Conservation (phyloP, 129 eudicot species). For the Chrysanthemum seticuspe region DNA sequence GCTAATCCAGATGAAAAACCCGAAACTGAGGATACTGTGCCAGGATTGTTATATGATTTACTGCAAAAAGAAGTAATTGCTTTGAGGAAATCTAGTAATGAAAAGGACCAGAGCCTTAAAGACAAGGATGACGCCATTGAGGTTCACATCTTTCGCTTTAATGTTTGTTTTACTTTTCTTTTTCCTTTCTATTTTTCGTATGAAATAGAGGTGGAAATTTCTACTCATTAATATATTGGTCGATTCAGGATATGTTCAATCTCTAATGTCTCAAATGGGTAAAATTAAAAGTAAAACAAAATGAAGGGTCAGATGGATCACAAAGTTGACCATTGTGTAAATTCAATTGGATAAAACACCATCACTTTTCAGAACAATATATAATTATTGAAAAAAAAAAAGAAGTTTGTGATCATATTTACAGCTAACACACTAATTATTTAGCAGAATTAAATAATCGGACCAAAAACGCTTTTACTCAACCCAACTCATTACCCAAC, state of each 20-base stretch:
- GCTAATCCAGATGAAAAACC: slow-evolving; percentile 61
- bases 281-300: background rate
- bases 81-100: slow-evolving; percentile 82
- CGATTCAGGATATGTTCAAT: background rate
- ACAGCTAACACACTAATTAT: background rate
- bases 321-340: background rate
- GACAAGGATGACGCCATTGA: slow-evolving; percentile 97
- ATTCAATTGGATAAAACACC: no score
- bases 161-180: background rate
- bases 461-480: background rate
- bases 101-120: slow-evolving; percentile 96
- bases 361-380: no score
- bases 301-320: background rate
- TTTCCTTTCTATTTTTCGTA: background rate
- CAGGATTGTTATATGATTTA: slow-evolving; percentile 86
- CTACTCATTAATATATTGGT: background rate
- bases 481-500: background rate
- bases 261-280: background rate
- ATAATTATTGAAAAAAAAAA: no score
- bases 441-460: background rate
- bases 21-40: slow-evolving; percentile 77
- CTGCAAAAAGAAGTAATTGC: slow-evolving; percentile 86
- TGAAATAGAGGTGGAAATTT: background rate
- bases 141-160: slow-evolving; percentile 38
- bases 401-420: no score